A percentile compares a stretch with the other conserved stretches of the same genome.
Evolutionary conservation across 768 basidiomycete species (phyloP).

Genomic region (Boletus eberwhitei): DNA sequence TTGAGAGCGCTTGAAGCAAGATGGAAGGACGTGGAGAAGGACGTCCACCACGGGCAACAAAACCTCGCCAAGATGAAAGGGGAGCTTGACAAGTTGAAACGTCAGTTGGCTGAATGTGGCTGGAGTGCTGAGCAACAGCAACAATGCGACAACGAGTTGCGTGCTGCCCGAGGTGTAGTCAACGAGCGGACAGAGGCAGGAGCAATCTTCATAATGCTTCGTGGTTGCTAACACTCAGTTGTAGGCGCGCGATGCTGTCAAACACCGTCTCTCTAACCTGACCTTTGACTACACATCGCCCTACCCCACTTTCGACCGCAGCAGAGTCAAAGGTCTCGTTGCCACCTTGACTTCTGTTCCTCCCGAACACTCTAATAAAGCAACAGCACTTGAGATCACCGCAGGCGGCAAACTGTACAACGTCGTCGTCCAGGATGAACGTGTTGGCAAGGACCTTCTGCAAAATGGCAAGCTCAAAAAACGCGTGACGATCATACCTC

Average conservation of each 20-base stretch:
- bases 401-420: constrained; percentile 90
- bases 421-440: constrained; percentile 90
- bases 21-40: constrained; percentile 82
- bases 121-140: constrained; percentile 79
- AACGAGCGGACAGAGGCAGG: constrained; percentile 61
- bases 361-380: constrained; percentile 65
- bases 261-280: constrained; percentile 62
- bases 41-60: constrained; percentile 73
- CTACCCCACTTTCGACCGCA: constrained; percentile 73
- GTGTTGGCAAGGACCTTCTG: constrained; percentile 80
- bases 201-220: background rate
- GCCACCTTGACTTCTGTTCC: constrained; percentile 83
- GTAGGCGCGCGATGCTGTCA: constrained; percentile 67
- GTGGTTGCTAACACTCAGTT: constrained; percentile 6
- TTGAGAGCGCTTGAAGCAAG: constrained; percentile 68
- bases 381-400: constrained; percentile 90
- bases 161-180: constrained; percentile 51
- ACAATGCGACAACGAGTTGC: constrained; percentile 48
- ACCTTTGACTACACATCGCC: constrained; percentile 85
- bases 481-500: constrained; percentile 89
- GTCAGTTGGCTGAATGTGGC: constrained; percentile 54
- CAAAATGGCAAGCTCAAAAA: constrained; percentile 76
- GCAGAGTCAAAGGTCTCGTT: constrained; percentile 87
- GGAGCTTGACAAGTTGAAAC: constrained; percentile 55
- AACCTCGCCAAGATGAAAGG: constrained; percentile 57